phyloP scores from a whole-genome alignment of 805 yeast species.

The Candida manassasensis region DNA sequence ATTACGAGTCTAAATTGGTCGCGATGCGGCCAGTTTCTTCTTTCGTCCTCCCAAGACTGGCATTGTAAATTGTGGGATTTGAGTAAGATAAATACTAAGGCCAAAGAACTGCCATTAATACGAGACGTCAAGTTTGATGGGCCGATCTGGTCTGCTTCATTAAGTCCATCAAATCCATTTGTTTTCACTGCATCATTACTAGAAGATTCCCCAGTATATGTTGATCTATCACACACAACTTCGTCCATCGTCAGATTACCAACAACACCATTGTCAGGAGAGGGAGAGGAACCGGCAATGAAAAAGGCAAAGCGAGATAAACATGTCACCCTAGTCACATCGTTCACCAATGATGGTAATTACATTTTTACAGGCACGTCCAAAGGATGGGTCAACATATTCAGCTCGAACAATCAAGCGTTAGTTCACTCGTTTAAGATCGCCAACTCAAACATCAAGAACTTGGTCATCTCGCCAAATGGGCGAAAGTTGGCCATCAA shows the following conservation, averaged over 20 bases:
- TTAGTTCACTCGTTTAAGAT: conserved; percentile 49
- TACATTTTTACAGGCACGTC: conserved; percentile 71
- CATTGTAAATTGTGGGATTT: conserved; percentile 78
- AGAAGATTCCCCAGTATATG: conserved; percentile 57
- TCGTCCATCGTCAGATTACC: conserved; percentile 15
- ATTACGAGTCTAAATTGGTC: conserved; percentile 79
- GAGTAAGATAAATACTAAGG: conserved; percentile 18
- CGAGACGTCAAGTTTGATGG: conserved; percentile 53
- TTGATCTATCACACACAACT: conserved; percentile 30
- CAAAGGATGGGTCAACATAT: conserved; percentile 68
- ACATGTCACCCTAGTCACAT: conserved; percentile 46
- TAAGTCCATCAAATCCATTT: conserved; percentile 46
- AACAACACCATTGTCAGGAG: conserved; percentile 15
- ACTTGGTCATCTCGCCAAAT: conserved; percentile 52
- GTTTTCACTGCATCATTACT: conserved; percentile 59
- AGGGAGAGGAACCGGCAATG: conserved; percentile 14
- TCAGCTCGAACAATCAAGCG: conserved; percentile 23
- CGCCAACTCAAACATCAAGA: conserved; percentile 69
- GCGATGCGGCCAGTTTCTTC: conserved; percentile 57
- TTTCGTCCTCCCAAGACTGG: conserved; percentile 82
- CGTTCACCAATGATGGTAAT: conserved; percentile 50
- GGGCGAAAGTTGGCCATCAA: conserved; percentile 66
- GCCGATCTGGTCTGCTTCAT: conserved; percentile 66
- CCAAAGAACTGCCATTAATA: conserved; percentile 27
- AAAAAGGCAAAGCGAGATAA: conserved; percentile 20